These are phyloP conservation scores for Sordariomycetes sp. DNA, from an alignment of 2,329 filamentous ascomycete genomes.

Conservation along the genomic window DNA sequence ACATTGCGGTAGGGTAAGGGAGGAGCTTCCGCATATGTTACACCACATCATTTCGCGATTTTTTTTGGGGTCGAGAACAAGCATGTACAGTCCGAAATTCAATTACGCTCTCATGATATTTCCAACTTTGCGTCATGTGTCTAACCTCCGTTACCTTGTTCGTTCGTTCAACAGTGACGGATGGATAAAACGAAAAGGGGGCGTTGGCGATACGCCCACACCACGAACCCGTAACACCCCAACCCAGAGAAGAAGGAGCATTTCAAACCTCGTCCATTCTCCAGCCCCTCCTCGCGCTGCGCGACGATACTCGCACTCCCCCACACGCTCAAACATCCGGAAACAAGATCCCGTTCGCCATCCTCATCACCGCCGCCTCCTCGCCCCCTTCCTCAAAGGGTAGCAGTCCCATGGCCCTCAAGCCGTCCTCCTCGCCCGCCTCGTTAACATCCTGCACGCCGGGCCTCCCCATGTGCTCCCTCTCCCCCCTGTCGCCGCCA, in stretches of 20 bases:
- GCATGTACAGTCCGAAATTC: neutral
- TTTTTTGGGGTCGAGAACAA: neutral
- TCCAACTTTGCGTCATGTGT: neutral
- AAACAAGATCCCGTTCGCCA: conserved; percentile 29
- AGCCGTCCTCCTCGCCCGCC: conserved; percentile 25
- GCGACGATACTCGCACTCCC: neutral
- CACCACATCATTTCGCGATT: neutral
- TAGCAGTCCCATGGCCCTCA: conserved; percentile 28
- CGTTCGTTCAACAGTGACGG: neutral
- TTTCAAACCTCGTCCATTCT: neutral
- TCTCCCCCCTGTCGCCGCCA: conserved; percentile 20
- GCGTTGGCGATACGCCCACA: too few species aligned
- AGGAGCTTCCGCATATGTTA: neutral
- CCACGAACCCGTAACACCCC: too few species aligned
- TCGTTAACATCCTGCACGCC: conserved; percentile 26
- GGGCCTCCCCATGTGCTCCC: conserved; percentile 19
- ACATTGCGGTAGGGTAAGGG: neutral
- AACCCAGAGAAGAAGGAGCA: neutral
- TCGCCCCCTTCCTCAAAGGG: conserved; percentile 24
- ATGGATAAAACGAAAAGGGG: too few species aligned
- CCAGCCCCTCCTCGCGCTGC: neutral
- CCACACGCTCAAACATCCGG: conserved; percentile 16
- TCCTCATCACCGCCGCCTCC: conserved; percentile 21
- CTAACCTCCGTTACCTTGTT: neutral
- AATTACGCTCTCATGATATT: neutral